Percentiles rank a stretch among this genome's conserved stretches.
These are phyloP conservation scores for Cercospora zeae-maydis DNA, from an alignment of 2,329 filamentous ascomycete genomes.

Conservation along the genomic window DNA sequence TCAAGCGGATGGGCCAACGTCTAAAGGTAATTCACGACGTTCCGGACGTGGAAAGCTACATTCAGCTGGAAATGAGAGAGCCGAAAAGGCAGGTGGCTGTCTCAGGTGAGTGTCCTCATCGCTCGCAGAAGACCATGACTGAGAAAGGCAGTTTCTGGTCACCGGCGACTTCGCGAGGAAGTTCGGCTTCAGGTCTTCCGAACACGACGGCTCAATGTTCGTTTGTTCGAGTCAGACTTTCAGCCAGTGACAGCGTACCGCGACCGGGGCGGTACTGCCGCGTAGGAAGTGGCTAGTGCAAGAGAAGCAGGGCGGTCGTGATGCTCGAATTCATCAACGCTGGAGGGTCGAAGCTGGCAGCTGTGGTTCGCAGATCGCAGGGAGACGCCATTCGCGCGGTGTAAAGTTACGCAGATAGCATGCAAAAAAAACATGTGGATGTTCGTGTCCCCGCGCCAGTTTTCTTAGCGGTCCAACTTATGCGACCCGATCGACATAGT, in stretches of 20 bases:
- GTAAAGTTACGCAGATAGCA: neutral
- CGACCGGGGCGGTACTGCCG: neutral
- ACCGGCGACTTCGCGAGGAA: neutral
- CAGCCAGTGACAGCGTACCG: neutral
- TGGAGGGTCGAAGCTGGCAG: neutral
- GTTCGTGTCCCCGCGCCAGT: neutral
- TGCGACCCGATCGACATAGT: neutral
- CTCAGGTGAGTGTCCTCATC: neutral
- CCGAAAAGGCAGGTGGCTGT: neutral
- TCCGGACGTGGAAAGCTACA: neutral
- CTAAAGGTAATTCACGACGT: slow-evolving; percentile 1
- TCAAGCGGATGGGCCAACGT: neutral
- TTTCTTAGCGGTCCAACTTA: neutral
- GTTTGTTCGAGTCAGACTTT: slow-evolving; percentile 1
- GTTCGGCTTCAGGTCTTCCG: neutral
- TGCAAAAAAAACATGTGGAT: neutral
- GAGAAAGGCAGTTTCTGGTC: neutral
- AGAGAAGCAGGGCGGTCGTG: neutral
- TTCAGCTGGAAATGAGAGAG: slow-evolving; percentile 5
- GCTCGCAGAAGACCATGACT: neutral
- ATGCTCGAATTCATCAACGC: neutral
- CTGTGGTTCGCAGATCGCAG: neutral
- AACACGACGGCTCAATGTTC: neutral
- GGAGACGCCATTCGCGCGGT: neutral
- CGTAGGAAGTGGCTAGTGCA: neutral